These are phyloP conservation scores for Colletotrichum nymphaeae DNA, from an alignment of 2,329 filamentous ascomycete genomes.

Conservation along the genomic window DNA sequence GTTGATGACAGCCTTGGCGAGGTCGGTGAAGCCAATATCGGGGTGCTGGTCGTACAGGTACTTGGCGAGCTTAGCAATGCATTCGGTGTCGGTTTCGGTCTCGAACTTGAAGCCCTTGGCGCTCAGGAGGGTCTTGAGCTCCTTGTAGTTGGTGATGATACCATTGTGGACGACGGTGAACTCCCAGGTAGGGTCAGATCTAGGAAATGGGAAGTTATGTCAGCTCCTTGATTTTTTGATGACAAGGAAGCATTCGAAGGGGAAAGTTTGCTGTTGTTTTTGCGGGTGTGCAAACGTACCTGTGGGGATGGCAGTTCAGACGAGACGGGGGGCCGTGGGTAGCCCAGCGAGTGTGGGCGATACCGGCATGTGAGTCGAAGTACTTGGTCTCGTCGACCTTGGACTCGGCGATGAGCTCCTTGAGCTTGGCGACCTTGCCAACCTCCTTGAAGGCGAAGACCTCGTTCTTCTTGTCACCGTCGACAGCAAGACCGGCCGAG, in stretches of 20 bases:
- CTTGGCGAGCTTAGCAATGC: slow-evolving; percentile 98
- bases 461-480: slow-evolving; percentile 99
- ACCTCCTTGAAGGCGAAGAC: slow-evolving; percentile 99
- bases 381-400: slow-evolving; percentile 89
- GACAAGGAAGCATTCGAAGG: background rate
- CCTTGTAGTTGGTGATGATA: slow-evolving; percentile 99
- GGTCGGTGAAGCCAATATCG: slow-evolving; percentile 92
- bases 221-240: slow-evolving; percentile 29
- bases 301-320: slow-evolving; percentile 97
- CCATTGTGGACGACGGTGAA: slow-evolving; percentile 99
- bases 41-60: slow-evolving; percentile 97
- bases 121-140: slow-evolving; percentile 92
- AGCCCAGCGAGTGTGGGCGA: slow-evolving; percentile 99
- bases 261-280: slow-evolving; percentile 20
- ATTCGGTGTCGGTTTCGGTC: slow-evolving; percentile 99
- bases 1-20: slow-evolving; percentile 97
- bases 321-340: slow-evolving; percentile 96
- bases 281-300: slow-evolving; percentile 66
- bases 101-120: slow-evolving; percentile 98
- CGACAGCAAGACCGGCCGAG: slow-evolving; percentile 93
- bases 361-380: slow-evolving; percentile 98
- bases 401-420: slow-evolving; percentile 87
- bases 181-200: slow-evolving; percentile 95
- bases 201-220: slow-evolving; percentile 49
- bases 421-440: slow-evolving; percentile 97